phyloP scores from a whole-genome alignment of 768 basidiomycete species.

The Lentinula lateritia region DNA sequence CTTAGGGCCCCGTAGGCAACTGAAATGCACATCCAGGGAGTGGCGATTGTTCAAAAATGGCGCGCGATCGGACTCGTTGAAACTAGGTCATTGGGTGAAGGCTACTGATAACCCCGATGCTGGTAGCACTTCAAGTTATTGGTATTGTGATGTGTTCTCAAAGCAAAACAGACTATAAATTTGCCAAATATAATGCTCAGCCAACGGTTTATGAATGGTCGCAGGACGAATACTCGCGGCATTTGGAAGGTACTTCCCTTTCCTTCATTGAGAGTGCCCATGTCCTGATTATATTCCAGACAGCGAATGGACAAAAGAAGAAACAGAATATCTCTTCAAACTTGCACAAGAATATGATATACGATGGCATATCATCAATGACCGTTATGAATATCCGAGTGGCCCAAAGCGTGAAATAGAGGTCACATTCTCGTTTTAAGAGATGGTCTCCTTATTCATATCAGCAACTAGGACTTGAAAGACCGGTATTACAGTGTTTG shows the following conservation, averaged over 20 bases:
- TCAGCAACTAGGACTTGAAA: conserved; percentile 70
- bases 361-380: conserved; percentile 85
- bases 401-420: conserved; percentile 59
- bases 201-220: conserved; percentile 66
- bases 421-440: conserved; percentile 22
- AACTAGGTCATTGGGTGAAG: conserved; percentile 83
- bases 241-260: conserved; percentile 57
- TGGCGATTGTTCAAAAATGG: conserved; percentile 68
- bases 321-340: conserved; percentile 88
- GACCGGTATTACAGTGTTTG: conserved; percentile 92
- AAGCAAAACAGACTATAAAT: conserved; percentile 57
- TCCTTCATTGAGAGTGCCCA: background rate
- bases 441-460: background rate
- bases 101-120: conserved; percentile 44
- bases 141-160: background rate
- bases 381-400: conserved; percentile 78
- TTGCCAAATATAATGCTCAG: conserved; percentile 78
- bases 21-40: conserved; percentile 47
- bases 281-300: conserved; percentile 34
- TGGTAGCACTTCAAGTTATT: conserved; percentile 34
- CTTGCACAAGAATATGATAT: conserved; percentile 78
- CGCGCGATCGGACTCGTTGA: conserved; percentile 62
- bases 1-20: background rate
- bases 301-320: conserved; percentile 84
- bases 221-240: conserved; percentile 81